These are phyloP conservation scores for Plicaturopsis crispa DNA, from an alignment of 768 basidiomycete genomes.

Conservation along the genomic window DNA sequence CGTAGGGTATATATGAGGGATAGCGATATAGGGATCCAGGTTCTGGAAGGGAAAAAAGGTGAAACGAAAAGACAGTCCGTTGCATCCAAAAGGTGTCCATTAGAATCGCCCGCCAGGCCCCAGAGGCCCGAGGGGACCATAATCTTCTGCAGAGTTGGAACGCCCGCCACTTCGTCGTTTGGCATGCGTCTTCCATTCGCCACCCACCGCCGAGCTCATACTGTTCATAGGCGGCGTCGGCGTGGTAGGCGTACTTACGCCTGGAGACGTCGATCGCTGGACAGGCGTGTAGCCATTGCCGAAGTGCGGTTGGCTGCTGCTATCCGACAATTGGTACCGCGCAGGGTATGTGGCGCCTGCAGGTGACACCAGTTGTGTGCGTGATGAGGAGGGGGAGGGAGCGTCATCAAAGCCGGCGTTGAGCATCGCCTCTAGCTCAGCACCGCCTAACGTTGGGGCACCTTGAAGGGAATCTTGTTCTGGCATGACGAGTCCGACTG, in stretches of 20 bases:
- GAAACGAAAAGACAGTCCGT: too few relatives aligned
- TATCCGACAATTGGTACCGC: slow-evolving; percentile 61
- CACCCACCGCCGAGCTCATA: slow-evolving; percentile 25
- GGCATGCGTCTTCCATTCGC: slow-evolving; percentile 29
- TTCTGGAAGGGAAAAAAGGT: too few relatives aligned
- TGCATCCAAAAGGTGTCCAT: too few relatives aligned
- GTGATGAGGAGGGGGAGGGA: slow-evolving; percentile 37
- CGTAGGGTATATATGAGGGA: too few relatives aligned
- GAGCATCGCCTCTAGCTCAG: slow-evolving; percentile 88
- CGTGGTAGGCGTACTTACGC: slow-evolving; percentile 12
- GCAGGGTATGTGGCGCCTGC: slow-evolving; percentile 29
- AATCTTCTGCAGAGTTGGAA: slow-evolving; percentile 22
- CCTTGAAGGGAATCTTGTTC: slow-evolving; percentile 26
- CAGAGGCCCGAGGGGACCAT: slow-evolving; percentile 41
- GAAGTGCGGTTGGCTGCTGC: slow-evolving; percentile 29
- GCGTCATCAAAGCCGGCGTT: slow-evolving; percentile 83
- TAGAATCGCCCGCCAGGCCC: slow-evolving; percentile 23
- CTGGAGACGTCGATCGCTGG: slow-evolving; percentile 42
- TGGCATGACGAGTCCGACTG: slow-evolving; percentile 55
- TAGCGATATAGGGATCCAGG: too few relatives aligned
- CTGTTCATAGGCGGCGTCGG: slow-evolving; percentile 27
- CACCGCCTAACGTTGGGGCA: slow-evolving; percentile 49
- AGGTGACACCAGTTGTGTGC: slow-evolving; percentile 15
- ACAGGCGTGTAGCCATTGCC: slow-evolving; percentile 53
- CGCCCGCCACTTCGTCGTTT: slow-evolving; percentile 33